Conservation (phyloP, 148 eudicot species). For the Nyssa sinensis region DNA sequence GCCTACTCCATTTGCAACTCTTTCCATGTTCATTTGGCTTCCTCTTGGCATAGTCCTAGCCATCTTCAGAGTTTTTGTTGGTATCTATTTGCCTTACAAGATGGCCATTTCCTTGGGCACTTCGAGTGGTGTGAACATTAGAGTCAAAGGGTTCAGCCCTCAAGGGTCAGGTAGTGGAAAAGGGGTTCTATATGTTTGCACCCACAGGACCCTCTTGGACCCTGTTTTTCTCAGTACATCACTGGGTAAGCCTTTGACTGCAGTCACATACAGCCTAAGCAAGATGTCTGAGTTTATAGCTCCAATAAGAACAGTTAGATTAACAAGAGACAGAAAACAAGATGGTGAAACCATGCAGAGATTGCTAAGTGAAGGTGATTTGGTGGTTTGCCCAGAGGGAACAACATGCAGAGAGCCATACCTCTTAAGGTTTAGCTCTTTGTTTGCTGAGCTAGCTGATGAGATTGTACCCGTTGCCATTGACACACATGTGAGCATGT, state of each 20-base stretch:
- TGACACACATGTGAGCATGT: too few relatives aligned
- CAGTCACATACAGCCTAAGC: constrained; percentile 81
- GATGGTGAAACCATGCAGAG: constrained; percentile 67
- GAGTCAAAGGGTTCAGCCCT: constrained; percentile 17
- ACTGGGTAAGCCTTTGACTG: constrained; percentile 56
- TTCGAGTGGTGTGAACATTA: constrained; percentile 41
- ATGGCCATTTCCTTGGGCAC: constrained; percentile 38
- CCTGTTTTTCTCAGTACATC: constrained; percentile 59
- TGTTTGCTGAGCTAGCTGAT: too few relatives aligned
- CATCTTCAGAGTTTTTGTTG: constrained; percentile 51
- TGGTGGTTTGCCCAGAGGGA: constrained; percentile 86
- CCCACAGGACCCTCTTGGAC: constrained; percentile 76
- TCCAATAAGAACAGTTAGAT: constrained; percentile 64
- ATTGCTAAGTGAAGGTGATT: constrained; percentile 62
- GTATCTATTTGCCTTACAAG: constrained; percentile 53
- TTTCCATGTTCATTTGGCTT: constrained; percentile 75
- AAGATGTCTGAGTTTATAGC: constrained; percentile 69
- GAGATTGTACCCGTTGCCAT: too few relatives aligned
- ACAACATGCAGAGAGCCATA: constrained; percentile 70
- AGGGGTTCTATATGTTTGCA: constrained; percentile 40
- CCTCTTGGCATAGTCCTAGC: constrained; percentile 63
- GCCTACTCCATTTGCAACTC: constrained; percentile 74
- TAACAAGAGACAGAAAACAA: constrained; percentile 56
- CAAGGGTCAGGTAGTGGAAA: too few relatives aligned
- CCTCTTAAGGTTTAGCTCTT: neutral